Percentiles rank a stretch among this genome's conserved stretches.
phyloP scores from a whole-genome alignment of 2,329 filamentous ascomycete genomes.

The Penicillium decumbens region DNA sequence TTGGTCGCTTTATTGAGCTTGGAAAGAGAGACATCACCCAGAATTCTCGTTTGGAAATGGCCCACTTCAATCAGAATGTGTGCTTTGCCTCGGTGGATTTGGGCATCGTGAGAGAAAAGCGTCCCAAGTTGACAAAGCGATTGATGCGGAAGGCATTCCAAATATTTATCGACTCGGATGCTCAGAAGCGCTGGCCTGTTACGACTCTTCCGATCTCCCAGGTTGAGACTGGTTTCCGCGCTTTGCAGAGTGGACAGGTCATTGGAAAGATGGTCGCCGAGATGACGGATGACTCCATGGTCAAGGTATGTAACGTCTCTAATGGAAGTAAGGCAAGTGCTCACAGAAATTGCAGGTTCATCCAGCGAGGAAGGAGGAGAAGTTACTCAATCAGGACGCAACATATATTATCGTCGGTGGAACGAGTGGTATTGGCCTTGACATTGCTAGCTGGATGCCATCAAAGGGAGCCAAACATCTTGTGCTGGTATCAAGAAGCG shows the following conservation, averaged over 20 bases:
- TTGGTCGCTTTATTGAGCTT: slow-evolving; percentile 34
- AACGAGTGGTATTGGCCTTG: slow-evolving; percentile 54
- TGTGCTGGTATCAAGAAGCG: slow-evolving; percentile 51
- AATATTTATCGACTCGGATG: slow-evolving; percentile 10
- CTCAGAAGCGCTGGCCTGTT: slow-evolving; percentile 17
- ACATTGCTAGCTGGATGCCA: slow-evolving; percentile 50
- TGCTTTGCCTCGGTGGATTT: slow-evolving; percentile 45
- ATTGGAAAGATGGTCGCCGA: slow-evolving; percentile 26
- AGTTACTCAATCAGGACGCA: slow-evolving; percentile 22
- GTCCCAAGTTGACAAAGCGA: slow-evolving; percentile 21
- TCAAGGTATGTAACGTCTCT: slow-evolving; percentile 15
- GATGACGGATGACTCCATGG: slow-evolving; percentile 20
- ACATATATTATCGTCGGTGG: slow-evolving; percentile 58
- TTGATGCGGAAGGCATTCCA: slow-evolving; percentile 23
- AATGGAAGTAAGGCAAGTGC: too few relatives aligned
- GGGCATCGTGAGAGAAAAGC: slow-evolving; percentile 21
- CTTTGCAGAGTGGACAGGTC: slow-evolving; percentile 22
- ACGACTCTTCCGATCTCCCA: slow-evolving; percentile 21
- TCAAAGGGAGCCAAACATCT: slow-evolving; percentile 51
- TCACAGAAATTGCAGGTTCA: slow-evolving; percentile 12
- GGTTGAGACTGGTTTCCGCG: slow-evolving; percentile 23
- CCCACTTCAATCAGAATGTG: slow-evolving; percentile 43
- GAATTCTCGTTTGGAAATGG: slow-evolving; percentile 44
- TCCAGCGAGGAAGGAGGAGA: slow-evolving; percentile 18
- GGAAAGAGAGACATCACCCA: slow-evolving; percentile 33